Conservation (phyloP, 1,284 basidiomycete genomes). For the Boletus subluridellus region DNA sequence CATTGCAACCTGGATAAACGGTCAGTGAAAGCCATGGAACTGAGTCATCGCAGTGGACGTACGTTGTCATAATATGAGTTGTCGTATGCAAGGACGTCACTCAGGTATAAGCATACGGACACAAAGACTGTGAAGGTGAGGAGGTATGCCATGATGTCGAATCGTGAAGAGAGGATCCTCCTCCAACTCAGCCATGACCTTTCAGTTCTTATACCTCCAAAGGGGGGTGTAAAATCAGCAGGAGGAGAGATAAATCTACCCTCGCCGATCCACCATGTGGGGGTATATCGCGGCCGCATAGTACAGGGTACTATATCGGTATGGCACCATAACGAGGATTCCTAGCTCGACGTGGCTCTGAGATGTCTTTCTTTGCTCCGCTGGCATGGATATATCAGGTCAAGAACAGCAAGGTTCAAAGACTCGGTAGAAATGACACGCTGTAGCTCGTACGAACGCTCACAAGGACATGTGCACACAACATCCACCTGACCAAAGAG, state of each 20-base stretch:
- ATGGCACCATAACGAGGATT: conserved; percentile 3
- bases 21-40: neutral
- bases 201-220: conserved; percentile 24
- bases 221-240: neutral
- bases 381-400: conserved; percentile 12
- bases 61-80: conserved; percentile 62
- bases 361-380: conserved; percentile 1
- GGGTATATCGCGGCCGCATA: conserved; percentile 2
- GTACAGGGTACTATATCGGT: conserved; percentile 12
- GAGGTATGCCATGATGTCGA: conserved; percentile 17
- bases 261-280: conserved; percentile 10
- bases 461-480: conserved; percentile 16
- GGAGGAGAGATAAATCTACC: neutral
- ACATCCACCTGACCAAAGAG: conserved; percentile 14
- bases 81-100: conserved; percentile 43
- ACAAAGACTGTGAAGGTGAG: neutral
- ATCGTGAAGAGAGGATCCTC: neutral
- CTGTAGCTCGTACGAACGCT: neutral
- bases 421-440: neutral
- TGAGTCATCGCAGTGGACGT: conserved; percentile 17
- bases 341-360: conserved; percentile 6
- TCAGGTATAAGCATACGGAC: conserved; percentile 12
- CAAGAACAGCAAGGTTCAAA: neutral
- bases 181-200: neutral
- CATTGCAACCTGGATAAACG: conserved; percentile 46